Conservation (phyloP, 345 rosid genomes). For the Eucalyptus pauciflora region DNA sequence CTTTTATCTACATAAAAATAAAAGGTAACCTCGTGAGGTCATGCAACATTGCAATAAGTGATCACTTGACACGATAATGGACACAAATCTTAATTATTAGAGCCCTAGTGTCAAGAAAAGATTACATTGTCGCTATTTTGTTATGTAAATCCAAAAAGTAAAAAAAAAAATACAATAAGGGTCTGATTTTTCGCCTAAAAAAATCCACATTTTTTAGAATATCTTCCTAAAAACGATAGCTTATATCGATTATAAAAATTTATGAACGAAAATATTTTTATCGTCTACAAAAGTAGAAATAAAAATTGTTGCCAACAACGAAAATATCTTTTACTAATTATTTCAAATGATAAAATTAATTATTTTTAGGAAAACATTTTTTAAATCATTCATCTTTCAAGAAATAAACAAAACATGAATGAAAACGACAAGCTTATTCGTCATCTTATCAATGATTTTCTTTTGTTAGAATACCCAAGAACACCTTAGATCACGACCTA, state of each 20-base stretch:
- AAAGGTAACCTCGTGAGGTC: background rate
- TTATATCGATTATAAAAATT: no score
- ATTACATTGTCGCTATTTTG: background rate
- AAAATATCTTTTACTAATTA: background rate
- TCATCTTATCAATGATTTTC: background rate
- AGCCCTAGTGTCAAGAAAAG: background rate
- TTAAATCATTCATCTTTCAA: accelerated
- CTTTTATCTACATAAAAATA: background rate
- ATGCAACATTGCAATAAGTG: background rate
- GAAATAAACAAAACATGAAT: accelerated
- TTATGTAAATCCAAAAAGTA: background rate
- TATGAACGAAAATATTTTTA: no score
- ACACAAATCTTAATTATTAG: background rate
- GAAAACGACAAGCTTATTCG: accelerated
- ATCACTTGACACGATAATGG: background rate
- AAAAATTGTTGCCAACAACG: no score
- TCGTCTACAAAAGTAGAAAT: no score
- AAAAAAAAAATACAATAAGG: background rate
- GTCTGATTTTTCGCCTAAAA: background rate
- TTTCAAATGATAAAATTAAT: background rate
- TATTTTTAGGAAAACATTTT: accelerated
- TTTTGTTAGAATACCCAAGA: background rate
- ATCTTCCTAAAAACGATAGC: no score
- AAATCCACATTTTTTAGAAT: background rate
- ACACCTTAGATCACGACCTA: background rate